These are phyloP conservation scores for Choanephora cucurbitarum DNA, from an alignment of 371 early-diverging fungal genomes.

Conservation along the genomic window DNA sequence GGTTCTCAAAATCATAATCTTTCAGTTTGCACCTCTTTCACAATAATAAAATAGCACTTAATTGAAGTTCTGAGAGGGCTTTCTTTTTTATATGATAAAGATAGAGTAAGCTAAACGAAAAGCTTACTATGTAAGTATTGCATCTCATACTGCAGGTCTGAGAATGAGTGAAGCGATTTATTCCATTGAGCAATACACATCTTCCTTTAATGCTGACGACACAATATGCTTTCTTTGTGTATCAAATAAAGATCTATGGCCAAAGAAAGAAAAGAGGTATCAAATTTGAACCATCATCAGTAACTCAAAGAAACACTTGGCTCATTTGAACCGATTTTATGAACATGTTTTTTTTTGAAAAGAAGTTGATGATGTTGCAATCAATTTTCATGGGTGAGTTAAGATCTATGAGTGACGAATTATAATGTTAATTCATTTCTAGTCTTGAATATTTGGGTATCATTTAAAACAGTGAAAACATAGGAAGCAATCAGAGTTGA, in stretches of 20 bases:
- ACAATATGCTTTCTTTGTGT: too few relatives aligned
- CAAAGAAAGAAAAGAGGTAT: slow-evolving; percentile 6
- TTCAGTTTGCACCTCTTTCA: too few relatives aligned
- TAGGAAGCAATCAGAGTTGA: slow-evolving; percentile 14
- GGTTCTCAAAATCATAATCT: slow-evolving; percentile 11
- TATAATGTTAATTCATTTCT: slow-evolving; percentile 7
- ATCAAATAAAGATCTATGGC: slow-evolving; percentile 12
- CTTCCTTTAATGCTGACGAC: too few relatives aligned
- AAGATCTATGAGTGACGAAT: slow-evolving; percentile 11
- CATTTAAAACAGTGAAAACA: slow-evolving; percentile 11
- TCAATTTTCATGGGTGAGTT: slow-evolving; percentile 12
- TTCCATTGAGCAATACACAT: too few relatives aligned
- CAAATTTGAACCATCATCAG: slow-evolving; percentile 6
- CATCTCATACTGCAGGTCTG: too few relatives aligned
- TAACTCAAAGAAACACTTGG: slow-evolving; percentile 10
- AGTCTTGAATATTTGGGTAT: slow-evolving; percentile 7
- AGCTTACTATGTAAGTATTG: too few relatives aligned
- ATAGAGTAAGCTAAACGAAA: too few relatives aligned
- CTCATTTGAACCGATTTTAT: slow-evolving; percentile 9
- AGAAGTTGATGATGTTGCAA: slow-evolving; percentile 7
- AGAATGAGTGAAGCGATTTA: too few relatives aligned
- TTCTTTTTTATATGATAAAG: too few relatives aligned
- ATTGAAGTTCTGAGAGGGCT: too few relatives aligned
- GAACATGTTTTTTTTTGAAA: slow-evolving; percentile 7
- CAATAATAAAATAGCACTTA: too few relatives aligned